These are phyloP conservation scores for Globisporangium alternatum DNA, from an alignment of 352 stramenopile species.

Conservation along the genomic window DNA sequence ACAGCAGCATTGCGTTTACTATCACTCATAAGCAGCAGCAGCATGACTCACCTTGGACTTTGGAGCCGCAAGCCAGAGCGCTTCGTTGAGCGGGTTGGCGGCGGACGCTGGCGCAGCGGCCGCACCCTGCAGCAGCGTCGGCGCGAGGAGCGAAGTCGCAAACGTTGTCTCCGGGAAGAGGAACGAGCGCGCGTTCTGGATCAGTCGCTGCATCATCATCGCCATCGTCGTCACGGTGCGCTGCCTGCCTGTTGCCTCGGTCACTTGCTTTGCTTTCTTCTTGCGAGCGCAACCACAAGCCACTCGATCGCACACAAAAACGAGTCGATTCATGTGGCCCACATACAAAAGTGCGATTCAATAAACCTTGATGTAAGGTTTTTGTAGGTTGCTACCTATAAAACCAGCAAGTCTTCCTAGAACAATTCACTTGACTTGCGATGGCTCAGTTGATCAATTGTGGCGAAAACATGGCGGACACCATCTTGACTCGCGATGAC, in stretches of 20 bases:
- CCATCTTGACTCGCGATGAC: background rate
- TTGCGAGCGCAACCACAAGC: conserved; percentile 6
- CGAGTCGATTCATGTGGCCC: background rate
- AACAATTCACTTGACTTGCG: no score
- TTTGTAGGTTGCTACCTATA: background rate
- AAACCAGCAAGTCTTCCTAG: no score
- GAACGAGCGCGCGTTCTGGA: conserved; percentile 63
- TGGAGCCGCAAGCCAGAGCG: conserved; percentile 77
- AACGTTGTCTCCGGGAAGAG: conserved; percentile 51
- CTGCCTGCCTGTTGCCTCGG: background rate
- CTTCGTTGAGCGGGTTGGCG: conserved; percentile 60
- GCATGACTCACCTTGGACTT: conserved; percentile 77
- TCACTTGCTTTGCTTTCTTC: conserved; percentile 7
- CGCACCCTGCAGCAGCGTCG: conserved; percentile 34
- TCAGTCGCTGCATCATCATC: conserved; percentile 62
- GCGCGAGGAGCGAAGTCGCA: conserved; percentile 28
- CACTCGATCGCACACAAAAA: conserved; percentile 11
- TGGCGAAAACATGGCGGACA: background rate
- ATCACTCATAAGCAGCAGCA: background rate
- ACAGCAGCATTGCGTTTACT: background rate
- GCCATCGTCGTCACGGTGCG: conserved; percentile 15
- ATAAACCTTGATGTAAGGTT: background rate
- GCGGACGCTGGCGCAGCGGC: conserved; percentile 26
- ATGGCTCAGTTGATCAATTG: background rate
- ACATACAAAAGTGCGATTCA: background rate